Conservation (phyloP, 2,329 filamentous ascomycete genomes). For the Cladobotryum protrusum region DNA sequence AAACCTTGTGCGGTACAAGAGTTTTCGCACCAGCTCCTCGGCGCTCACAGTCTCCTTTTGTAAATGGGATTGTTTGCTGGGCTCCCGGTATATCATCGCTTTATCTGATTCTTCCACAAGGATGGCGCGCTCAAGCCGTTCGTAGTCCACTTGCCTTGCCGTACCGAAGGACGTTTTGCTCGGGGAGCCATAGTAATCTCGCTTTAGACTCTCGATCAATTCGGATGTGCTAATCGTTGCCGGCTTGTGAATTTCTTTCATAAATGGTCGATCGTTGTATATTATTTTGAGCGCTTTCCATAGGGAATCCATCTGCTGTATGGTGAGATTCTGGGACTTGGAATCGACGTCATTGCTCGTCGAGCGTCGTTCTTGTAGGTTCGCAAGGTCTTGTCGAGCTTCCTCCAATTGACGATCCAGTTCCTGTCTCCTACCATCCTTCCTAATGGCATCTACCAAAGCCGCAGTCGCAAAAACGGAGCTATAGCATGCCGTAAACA, state of each 20-base stretch:
- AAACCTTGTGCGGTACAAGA: constrained; percentile 23
- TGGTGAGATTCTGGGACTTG: constrained; percentile 14
- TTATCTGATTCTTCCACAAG: constrained; percentile 22
- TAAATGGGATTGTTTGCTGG: constrained; percentile 22
- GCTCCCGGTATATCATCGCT: constrained; percentile 15
- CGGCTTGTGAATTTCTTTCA: constrained; percentile 30
- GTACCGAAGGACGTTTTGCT: constrained; percentile 16
- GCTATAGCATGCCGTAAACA: constrained; percentile 63
- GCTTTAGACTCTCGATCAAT: constrained; percentile 21
- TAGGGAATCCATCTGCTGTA: constrained; percentile 25
- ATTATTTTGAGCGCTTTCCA: constrained; percentile 27
- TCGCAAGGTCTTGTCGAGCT: constrained; percentile 42
- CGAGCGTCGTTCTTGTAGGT: constrained; percentile 29
- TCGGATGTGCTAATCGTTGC: constrained; percentile 22
- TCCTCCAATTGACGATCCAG: constrained; percentile 57
- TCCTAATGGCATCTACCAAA: constrained; percentile 53
- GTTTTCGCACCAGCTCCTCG: constrained; percentile 22
- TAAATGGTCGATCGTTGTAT: constrained; percentile 26
- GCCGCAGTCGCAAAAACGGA: constrained; percentile 60
- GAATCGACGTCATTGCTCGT: constrained; percentile 10
- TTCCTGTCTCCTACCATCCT: constrained; percentile 51
- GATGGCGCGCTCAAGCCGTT: constrained; percentile 24
- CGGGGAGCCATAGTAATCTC: constrained; percentile 24
- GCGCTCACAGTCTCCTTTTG: constrained; percentile 21
- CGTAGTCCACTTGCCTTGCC: constrained; percentile 22